Evolutionary conservation across 345 rosid species (phyloP).

Genomic region (Xanthoceras sorbifolium): DNA sequence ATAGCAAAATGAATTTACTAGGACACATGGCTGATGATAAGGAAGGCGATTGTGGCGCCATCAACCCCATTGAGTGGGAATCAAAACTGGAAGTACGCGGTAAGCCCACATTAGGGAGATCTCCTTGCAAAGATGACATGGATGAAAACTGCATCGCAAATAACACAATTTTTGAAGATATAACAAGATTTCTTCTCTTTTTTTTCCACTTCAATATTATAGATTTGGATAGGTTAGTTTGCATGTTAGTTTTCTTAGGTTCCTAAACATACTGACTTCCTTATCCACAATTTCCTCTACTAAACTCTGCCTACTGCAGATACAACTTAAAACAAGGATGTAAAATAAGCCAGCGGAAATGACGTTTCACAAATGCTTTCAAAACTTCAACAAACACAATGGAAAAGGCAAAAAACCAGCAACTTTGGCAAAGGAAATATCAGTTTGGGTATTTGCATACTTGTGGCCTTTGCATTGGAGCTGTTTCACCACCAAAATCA

Average conservation of each 20-base stretch:
- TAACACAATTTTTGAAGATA: neutral
- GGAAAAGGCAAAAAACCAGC: neutral
- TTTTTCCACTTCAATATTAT: neutral
- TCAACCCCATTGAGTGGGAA: slow-evolving; percentile 35
- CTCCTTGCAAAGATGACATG: slow-evolving; percentile 41
- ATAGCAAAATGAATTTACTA: slow-evolving; percentile 33
- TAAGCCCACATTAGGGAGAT: slow-evolving; percentile 30
- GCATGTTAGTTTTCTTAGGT: neutral
- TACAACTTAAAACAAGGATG: neutral
- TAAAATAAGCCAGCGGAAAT: neutral
- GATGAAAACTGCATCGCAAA: slow-evolving; percentile 48
- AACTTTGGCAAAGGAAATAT: neutral
- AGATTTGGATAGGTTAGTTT: slow-evolving; percentile 6
- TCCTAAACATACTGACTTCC: neutral
- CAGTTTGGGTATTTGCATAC: slow-evolving; percentile 35
- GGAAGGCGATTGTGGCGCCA: slow-evolving; percentile 42
- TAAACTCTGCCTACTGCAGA: neutral
- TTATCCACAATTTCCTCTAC: neutral
- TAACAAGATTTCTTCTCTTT: slow-evolving; percentile 2
- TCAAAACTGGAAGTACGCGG: slow-evolving; percentile 29
- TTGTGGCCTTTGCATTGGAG: slow-evolving; percentile 33
- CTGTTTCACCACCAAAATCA: slow-evolving; percentile 44
- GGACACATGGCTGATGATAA: slow-evolving; percentile 33
- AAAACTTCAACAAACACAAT: neutral
- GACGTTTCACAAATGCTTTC: neutral